phyloP scores from a whole-genome alignment of 805 yeast genomes.

The Wickerhamomyces canadensis region DNA sequence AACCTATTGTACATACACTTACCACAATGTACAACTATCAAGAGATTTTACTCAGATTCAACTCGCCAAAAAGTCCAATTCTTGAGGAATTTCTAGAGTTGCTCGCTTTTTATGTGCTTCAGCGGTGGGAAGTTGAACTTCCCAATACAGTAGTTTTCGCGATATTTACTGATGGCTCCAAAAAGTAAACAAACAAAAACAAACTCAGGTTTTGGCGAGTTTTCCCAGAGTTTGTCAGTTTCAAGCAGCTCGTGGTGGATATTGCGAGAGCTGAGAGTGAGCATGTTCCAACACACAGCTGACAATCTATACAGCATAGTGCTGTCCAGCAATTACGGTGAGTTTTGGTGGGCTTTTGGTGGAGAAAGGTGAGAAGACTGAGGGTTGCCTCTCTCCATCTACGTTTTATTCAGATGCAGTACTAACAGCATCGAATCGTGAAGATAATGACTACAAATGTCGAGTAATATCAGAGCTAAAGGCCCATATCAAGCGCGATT shows the following conservation, averaged over 20 bases:
- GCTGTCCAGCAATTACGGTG: constrained; percentile 9
- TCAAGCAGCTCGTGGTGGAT: too few relatives aligned
- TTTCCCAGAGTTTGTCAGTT: too few relatives aligned
- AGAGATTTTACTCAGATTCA: too few relatives aligned
- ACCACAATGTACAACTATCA: not conserved
- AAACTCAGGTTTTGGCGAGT: not conserved
- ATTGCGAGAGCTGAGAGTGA: too few relatives aligned
- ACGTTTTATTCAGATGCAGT: not conserved
- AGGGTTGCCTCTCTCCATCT: not conserved
- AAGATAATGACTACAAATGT: constrained; percentile 17
- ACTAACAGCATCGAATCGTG: constrained; percentile 2
- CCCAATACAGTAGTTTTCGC: not conserved
- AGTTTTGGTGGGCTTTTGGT: too few relatives aligned
- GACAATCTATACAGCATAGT: constrained; percentile 10
- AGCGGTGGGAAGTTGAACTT: too few relatives aligned
- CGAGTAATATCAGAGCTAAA: constrained; percentile 32
- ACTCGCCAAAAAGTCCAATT: too few relatives aligned
- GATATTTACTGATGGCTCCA: too few relatives aligned
- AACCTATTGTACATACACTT: not conserved
- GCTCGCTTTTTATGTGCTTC: too few relatives aligned
- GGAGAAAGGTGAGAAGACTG: too few relatives aligned
- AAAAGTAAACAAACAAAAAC: constrained; percentile 1
- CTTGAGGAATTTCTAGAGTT: too few relatives aligned
- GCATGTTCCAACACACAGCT: constrained; percentile 16
- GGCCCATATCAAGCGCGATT: constrained; percentile 49